Evolutionary conservation across 768 basidiomycete species (phyloP), one percentile per base, ranked within the genome.

Genomic region (Scleroderma citrinum): DNA sequence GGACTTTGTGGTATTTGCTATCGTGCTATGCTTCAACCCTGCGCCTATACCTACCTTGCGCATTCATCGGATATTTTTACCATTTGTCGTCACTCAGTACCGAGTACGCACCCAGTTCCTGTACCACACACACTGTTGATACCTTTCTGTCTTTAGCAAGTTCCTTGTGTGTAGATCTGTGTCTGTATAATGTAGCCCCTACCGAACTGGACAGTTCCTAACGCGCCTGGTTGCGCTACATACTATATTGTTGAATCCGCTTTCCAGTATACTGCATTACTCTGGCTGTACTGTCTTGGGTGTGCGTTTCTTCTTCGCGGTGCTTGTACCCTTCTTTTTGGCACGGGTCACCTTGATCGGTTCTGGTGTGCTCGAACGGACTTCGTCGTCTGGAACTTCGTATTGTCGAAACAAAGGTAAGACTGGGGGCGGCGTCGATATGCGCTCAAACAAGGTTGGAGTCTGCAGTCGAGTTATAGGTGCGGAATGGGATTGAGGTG

Each of bases 271-370:
- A 26, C 40, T 24, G 8, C 21, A 26, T 13, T 41, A 42, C 1
- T 29, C 8, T 42, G 19, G n/a, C 16, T 44, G 21, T 32, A 57
- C 62, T 12, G 54, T 50, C 47, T 63, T 63, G 17, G 63, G 50
- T 42, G 77, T 78, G 70, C 80, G 77, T 77, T 84, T 87, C 74
- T 85, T 86, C 70, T 82, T 87, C 35, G 73, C 71, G 21, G 76
- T 71, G 26, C 59, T 53, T 13, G 64, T 49, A 3, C 59, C 66
- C 65, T 75, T 77, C 70, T 88, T 90, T 72, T 86, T 91, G 11
- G 77, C 69, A 36, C 85, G 76, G 3, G 77, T 78, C 40, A 91
- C 88, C 59, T 82, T 86, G 63, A 91, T 87, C 1, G 87, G 79
- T 37, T 88, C 83, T 14, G 77, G 78, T 0, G 75, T 76, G 17